Conservation (phyloP, 257 asterid species). For the Ajuga chamaepitys region DNA sequence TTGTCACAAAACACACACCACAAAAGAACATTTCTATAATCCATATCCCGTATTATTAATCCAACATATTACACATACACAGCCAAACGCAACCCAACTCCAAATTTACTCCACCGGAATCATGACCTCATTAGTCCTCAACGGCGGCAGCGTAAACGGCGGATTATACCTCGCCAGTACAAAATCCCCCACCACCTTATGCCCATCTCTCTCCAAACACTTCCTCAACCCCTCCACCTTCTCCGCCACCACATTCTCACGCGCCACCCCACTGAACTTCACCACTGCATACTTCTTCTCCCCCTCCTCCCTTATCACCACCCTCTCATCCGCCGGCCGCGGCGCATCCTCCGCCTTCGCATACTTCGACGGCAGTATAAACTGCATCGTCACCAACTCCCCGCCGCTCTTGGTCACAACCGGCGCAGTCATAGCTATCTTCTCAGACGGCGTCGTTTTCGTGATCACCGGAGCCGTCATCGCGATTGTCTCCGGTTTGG, state of each 20-base stretch:
- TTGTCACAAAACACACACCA: no score
- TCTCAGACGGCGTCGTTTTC: conserved; percentile 43
- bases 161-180: conserved; percentile 93
- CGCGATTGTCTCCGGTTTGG: conserved; percentile 57
- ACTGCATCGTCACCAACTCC: conserved; percentile 67
- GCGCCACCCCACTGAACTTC: conserved; percentile 63
- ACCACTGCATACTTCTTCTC: conserved; percentile 80
- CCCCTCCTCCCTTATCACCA: conserved; percentile 70
- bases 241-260: conserved; percentile 58
- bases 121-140: conserved; percentile 77
- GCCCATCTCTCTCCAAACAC: conserved; percentile 76
- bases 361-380: conserved; percentile 68
- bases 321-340: conserved; percentile 76
- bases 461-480: conserved; percentile 88
- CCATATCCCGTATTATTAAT: no score
- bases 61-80: no score
- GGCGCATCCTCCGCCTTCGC: conserved; percentile 69
- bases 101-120: conserved; percentile 57
- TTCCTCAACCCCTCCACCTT: conserved; percentile 49
- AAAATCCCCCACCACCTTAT: conserved; percentile 47
- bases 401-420: conserved; percentile 53
- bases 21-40: no score
- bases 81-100: background rate
- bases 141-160: conserved; percentile 82
- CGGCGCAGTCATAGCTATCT: conserved; percentile 80